phyloP scores from a whole-genome alignment of 2,329 filamentous ascomycete genomes.

The Aspergillus fijiensis region DNA sequence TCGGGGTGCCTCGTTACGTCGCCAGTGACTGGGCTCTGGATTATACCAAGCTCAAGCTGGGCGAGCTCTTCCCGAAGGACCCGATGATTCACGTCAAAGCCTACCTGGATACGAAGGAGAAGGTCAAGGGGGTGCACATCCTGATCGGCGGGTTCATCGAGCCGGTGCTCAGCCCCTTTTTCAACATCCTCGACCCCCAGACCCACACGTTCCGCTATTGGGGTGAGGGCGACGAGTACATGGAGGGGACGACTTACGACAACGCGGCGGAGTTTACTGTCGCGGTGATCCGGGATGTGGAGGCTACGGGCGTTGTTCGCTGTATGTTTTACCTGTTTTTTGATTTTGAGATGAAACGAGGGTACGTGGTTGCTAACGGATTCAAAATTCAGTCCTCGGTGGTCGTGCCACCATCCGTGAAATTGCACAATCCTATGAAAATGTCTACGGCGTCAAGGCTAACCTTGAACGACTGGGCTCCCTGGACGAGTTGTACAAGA shows the following conservation, averaged over 20 bases:
- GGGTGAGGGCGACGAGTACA: conserved; percentile 39
- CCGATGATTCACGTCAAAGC: conserved; percentile 42
- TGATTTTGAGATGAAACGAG: not conserved
- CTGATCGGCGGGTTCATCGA: conserved; percentile 42
- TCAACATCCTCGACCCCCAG: conserved; percentile 24
- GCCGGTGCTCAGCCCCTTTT: conserved; percentile 28
- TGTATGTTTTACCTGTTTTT: conserved; percentile 17
- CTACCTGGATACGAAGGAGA: conserved; percentile 40
- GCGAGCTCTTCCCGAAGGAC: conserved; percentile 42
- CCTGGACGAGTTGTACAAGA: conserved; percentile 28
- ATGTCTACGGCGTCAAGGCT: conserved; percentile 25
- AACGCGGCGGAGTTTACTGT: conserved; percentile 41
- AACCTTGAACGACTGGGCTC: conserved; percentile 26
- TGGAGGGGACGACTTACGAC: conserved; percentile 40
- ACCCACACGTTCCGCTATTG: conserved; percentile 33
- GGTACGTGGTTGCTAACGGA: not conserved
- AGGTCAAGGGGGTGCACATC: conserved; percentile 42
- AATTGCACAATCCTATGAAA: conserved; percentile 26
- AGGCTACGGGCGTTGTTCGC: conserved; percentile 20
- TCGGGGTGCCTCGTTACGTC: conserved; percentile 40
- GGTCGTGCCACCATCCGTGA: conserved; percentile 27
- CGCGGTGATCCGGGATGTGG: conserved; percentile 27
- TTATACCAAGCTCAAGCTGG: conserved; percentile 36
- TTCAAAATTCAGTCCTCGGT: conserved; percentile 33
- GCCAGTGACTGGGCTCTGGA: conserved; percentile 46